Conservation (phyloP, 345 rosid genomes). For the Eucalyptus sp. region DNA sequence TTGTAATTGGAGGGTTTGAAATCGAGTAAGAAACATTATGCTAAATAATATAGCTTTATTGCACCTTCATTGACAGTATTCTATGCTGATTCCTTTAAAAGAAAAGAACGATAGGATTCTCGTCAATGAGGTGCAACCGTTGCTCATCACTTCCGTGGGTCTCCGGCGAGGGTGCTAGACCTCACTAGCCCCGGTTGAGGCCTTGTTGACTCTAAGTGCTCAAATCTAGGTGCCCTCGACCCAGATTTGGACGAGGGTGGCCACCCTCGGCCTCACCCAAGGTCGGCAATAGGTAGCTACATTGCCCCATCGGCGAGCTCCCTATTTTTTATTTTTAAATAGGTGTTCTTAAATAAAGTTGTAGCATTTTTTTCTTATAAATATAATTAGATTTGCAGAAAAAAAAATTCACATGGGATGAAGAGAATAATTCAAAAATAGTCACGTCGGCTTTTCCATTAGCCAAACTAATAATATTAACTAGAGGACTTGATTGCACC, state of each 20-base stretch:
- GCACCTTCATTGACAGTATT: not conserved
- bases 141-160: not conserved
- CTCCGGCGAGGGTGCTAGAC: not conserved
- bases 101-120: not conserved
- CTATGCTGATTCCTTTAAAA: not conserved
- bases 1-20: not conserved
- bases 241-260: not conserved
- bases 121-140: not conserved
- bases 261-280: not conserved
- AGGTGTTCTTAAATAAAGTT: too few species aligned
- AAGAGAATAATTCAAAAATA: not conserved
- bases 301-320: accelerated
- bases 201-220: not conserved
- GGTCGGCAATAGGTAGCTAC: not conserved
- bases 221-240: not conserved
- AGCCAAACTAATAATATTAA: not conserved
- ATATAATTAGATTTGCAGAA: not conserved
- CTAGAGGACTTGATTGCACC: not conserved
- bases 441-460: accelerated
- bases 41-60: not conserved
- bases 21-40: not conserved
- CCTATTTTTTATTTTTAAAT: too few species aligned
- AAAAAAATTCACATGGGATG: not conserved
- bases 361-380: not conserved
- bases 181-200: not conserved